These are phyloP conservation scores for Aureobasidium sp. DNA, from an alignment of 2,329 filamentous ascomycete genomes.

Conservation along the genomic window DNA sequence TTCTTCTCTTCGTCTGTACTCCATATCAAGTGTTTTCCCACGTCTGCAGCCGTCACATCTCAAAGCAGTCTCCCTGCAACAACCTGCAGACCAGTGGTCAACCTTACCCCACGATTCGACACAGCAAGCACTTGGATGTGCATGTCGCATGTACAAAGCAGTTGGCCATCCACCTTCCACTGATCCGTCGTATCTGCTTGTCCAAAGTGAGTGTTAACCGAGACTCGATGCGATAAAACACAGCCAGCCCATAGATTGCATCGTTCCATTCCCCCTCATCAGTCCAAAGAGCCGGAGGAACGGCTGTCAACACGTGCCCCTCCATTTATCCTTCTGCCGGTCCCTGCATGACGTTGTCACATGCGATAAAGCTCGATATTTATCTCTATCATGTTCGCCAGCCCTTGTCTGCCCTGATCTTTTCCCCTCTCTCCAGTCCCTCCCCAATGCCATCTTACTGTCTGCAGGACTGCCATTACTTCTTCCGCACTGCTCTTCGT, in stretches of 20 bases:
- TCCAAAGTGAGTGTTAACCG: constrained; percentile 17
- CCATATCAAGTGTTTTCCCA: no score
- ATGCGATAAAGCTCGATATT: constrained; percentile 9
- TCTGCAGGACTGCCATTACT: constrained; percentile 84
- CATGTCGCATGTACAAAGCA: not conserved
- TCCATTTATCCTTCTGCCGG: constrained; percentile 5
- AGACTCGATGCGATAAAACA: not conserved
- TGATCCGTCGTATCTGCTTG: constrained; percentile 20
- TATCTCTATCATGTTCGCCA: not conserved
- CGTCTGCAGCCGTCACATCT: no score
- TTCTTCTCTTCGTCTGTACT: no score
- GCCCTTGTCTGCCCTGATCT: not conserved
- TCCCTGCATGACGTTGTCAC: constrained; percentile 11
- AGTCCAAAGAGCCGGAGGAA: constrained; percentile 3
- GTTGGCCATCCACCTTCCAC: constrained; percentile 20
- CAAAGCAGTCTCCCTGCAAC: not conserved
- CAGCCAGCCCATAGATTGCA: not conserved
- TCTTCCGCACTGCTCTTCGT: constrained; percentile 83
- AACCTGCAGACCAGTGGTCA: not conserved
- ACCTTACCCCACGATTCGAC: not conserved
- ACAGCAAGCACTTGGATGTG: not conserved
- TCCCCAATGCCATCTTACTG: constrained; percentile 67
- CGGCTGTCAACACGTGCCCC: constrained; percentile 13
- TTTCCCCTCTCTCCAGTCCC: not conserved
- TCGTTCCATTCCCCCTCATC: constrained; percentile 7